Conservation (phyloP, 1,284 basidiomycete genomes). For the Psilocybe mexicana region DNA sequence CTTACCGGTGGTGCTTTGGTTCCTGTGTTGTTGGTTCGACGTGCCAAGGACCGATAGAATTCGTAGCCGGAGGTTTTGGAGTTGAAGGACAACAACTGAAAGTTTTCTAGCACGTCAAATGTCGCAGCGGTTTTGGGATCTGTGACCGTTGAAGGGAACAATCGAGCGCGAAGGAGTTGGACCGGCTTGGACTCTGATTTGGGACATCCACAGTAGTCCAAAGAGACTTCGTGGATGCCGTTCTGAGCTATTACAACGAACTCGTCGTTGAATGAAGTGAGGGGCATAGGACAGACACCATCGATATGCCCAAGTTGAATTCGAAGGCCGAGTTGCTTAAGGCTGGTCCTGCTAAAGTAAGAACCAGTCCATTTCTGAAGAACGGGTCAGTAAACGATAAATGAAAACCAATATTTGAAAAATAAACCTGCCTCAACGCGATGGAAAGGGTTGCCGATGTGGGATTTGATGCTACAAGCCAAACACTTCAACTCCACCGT, state of each 20-base stretch:
- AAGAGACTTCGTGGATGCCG: slow-evolving; percentile 31
- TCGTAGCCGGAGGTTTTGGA: slow-evolving; percentile 25
- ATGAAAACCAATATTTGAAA: background rate
- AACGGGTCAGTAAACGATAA: background rate
- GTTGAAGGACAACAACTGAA: slow-evolving; percentile 24
- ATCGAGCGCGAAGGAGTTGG: slow-evolving; percentile 29
- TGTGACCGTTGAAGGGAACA: slow-evolving; percentile 25
- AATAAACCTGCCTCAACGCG: slow-evolving; percentile 11
- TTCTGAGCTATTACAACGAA: slow-evolving; percentile 33
- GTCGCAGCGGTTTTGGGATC: slow-evolving; percentile 29
- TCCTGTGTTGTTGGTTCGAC: slow-evolving; percentile 26
- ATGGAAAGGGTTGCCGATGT: slow-evolving; percentile 15
- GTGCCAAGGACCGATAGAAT: slow-evolving; percentile 23
- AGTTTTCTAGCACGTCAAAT: slow-evolving; percentile 24
- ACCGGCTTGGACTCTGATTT: background rate
- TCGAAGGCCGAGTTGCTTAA: slow-evolving; percentile 21
- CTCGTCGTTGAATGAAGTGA: slow-evolving; percentile 6
- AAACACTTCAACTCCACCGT: slow-evolving; percentile 8
- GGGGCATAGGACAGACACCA: slow-evolving; percentile 12
- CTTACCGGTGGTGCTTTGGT: slow-evolving; percentile 4
- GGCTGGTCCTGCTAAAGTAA: slow-evolving; percentile 10
- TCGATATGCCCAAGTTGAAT: slow-evolving; percentile 27
- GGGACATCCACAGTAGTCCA: slow-evolving; percentile 35
- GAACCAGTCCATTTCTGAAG: slow-evolving; percentile 21
- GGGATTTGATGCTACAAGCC: slow-evolving; percentile 11